Percentiles rank a stretch among this genome's conserved stretches.
Conservation (phyloP, 2,329 filamentous ascomycete genomes). For the Leptosphaerulina australis region DNA sequence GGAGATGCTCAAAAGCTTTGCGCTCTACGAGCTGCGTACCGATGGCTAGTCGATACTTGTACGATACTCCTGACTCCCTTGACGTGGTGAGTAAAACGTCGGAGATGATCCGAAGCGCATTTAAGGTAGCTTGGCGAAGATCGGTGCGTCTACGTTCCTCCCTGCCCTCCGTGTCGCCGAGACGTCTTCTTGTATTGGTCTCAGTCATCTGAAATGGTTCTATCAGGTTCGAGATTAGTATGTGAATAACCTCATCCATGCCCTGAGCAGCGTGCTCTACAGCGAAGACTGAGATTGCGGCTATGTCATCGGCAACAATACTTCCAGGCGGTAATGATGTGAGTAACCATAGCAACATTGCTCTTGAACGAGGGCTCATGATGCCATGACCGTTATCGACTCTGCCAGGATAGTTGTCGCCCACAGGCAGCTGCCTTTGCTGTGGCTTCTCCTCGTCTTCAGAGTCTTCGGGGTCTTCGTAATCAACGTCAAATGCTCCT, state of each 20-base stretch:
- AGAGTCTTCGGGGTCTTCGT: slow-evolving; percentile 62
- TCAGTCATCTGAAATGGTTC: slow-evolving; percentile 75
- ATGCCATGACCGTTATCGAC: slow-evolving; percentile 38
- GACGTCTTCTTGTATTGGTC: slow-evolving; percentile 64
- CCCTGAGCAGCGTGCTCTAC: slow-evolving; percentile 85
- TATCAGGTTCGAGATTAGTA: slow-evolving; percentile 82
- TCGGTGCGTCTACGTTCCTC: slow-evolving; percentile 32
- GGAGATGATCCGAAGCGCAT: slow-evolving; percentile 75
- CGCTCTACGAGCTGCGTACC: slow-evolving; percentile 72
- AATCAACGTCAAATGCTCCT: slow-evolving; percentile 72
- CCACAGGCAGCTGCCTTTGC: slow-evolving; percentile 33
- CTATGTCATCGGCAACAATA: slow-evolving; percentile 81
- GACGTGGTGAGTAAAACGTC: slow-evolving; percentile 75
- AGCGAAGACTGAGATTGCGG: slow-evolving; percentile 83
- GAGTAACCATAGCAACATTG: slow-evolving; percentile 83
- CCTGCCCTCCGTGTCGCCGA: slow-evolving; percentile 26
- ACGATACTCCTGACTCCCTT: slow-evolving; percentile 51
- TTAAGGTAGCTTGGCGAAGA: slow-evolving; percentile 44
- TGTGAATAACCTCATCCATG: slow-evolving; percentile 87
- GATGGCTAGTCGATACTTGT: slow-evolving; percentile 83
- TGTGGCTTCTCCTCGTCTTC: slow-evolving; percentile 64
- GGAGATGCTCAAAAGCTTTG: slow-evolving; percentile 76
- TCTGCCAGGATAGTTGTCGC: slow-evolving; percentile 38
- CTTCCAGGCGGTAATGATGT: slow-evolving; percentile 77
- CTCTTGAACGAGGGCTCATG: slow-evolving; percentile 46